These are phyloP conservation scores for Gaeumannomyces sp. DNA, from an alignment of 2,329 filamentous ascomycete species.

Conservation along the genomic window DNA sequence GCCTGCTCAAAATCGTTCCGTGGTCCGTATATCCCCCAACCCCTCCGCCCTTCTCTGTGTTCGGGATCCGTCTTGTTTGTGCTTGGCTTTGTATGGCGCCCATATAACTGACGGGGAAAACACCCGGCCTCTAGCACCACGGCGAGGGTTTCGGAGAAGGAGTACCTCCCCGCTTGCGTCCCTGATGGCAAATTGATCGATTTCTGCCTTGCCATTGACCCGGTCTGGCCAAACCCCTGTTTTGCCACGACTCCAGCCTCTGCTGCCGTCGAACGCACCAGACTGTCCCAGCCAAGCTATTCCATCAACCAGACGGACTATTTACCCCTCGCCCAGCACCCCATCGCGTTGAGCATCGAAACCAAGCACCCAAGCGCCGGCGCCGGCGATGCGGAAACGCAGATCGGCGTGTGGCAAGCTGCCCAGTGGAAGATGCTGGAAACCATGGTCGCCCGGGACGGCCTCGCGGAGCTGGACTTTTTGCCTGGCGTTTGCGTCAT, in stretches of 20 bases:
- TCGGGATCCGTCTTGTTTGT: no score
- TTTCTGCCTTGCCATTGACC: constrained; percentile 4
- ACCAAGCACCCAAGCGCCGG: no score
- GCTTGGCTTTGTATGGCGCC: neutral
- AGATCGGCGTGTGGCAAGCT: constrained; percentile 5
- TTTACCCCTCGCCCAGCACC: neutral
- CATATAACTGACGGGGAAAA: no score
- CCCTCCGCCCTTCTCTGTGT: no score
- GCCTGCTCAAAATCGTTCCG: no score
- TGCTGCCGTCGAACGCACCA: no score
- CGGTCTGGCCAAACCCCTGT: neutral
- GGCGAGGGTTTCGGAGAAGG: constrained; percentile 2
- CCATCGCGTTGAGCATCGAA: constrained; percentile 1
- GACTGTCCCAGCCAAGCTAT: no score
- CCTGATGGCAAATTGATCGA: constrained; percentile 2
- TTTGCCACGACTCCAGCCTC: neutral
- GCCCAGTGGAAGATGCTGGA: constrained; percentile 6
- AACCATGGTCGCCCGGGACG: neutral
- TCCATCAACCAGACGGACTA: constrained; percentile 6
- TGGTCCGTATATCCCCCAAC: no score
- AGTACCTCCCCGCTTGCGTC: neutral
- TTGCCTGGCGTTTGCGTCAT: neutral
- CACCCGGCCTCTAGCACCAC: neutral
- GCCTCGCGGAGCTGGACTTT: neutral
- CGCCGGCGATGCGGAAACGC: neutral